Percentiles rank a stretch among this genome's conserved stretches.
phyloP scores from a whole-genome alignment of 352 stramenopile genomes.

The Pythium insidiosum region DNA sequence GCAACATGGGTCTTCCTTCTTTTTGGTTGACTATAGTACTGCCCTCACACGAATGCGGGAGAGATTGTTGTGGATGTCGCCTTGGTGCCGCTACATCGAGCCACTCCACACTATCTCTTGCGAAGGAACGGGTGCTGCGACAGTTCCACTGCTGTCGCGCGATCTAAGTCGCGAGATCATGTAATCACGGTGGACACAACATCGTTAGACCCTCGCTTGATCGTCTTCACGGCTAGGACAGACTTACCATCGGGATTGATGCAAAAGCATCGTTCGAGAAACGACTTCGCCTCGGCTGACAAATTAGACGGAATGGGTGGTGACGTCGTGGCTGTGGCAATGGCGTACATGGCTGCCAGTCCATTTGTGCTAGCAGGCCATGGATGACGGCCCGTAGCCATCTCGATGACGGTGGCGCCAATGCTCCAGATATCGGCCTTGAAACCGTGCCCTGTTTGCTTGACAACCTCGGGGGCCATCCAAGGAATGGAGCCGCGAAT shows the following conservation, averaged over 20 bases:
- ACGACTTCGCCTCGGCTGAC: constrained; percentile 37
- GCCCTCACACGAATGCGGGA: too few relatives aligned
- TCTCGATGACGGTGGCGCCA: constrained; percentile 70
- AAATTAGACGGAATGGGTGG: constrained; percentile 47
- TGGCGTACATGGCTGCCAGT: constrained; percentile 57
- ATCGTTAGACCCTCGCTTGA: too few relatives aligned
- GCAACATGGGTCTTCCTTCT: too few relatives aligned
- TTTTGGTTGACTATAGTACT: too few relatives aligned
- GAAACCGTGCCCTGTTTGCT: constrained; percentile 64
- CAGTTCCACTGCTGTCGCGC: constrained; percentile 57
- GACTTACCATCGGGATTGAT: constrained; percentile 56
- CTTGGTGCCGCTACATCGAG: too few relatives aligned
- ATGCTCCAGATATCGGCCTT: constrained; percentile 83
- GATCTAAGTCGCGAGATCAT: constrained; percentile 30
- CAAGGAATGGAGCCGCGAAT: constrained; percentile 82
- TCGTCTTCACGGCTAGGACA: neutral
- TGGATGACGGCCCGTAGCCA: constrained; percentile 66
- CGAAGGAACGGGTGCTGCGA: constrained; percentile 46
- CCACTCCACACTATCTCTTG: neutral
- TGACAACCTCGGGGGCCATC: constrained; percentile 79
- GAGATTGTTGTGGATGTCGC: too few relatives aligned
- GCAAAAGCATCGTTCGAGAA: constrained; percentile 60
- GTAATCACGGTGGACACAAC: too few relatives aligned
- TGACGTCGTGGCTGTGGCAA: constrained; percentile 42
- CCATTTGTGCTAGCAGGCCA: constrained; percentile 57